phyloP scores from a whole-genome alignment of 2,329 filamentous ascomycete genomes.

The Cadophora gregata region DNA sequence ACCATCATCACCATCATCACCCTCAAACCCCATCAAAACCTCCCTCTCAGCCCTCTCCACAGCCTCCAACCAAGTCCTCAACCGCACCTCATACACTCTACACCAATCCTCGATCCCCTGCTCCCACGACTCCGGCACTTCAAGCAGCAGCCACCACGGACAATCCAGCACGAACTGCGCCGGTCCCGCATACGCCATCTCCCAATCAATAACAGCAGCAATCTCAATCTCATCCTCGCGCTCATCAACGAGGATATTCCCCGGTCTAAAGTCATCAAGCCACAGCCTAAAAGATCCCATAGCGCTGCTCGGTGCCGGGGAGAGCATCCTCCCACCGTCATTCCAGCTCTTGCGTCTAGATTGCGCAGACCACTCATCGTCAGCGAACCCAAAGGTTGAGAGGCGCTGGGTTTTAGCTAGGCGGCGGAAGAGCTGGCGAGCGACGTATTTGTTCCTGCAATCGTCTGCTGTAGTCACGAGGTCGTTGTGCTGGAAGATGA shows the following conservation, averaged over 20 bases:
- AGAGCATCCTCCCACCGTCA: too few relatives aligned
- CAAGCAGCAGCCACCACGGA: conserved; percentile 16
- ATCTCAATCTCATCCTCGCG: conserved; percentile 5
- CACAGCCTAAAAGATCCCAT: conserved; percentile 5
- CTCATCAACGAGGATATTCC: conserved; percentile 11
- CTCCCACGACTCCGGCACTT: conserved; percentile 9
- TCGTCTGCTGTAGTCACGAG: conserved; percentile 47
- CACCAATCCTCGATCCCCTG: conserved; percentile 44
- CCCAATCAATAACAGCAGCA: conserved; percentile 13
- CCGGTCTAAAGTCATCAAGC: conserved; percentile 12
- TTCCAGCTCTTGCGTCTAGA: neutral
- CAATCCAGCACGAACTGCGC: conserved; percentile 14
- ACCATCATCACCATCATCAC: too few relatives aligned
- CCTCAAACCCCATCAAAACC: too few relatives aligned
- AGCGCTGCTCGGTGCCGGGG: conserved; percentile 8
- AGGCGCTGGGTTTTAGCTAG: conserved; percentile 8
- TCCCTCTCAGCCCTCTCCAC: conserved; percentile 43
- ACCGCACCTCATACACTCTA: conserved; percentile 42
- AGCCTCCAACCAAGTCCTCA: conserved; percentile 44
- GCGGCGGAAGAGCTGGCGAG: conserved; percentile 46
- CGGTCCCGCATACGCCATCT: conserved; percentile 15
- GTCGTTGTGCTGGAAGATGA: conserved; percentile 50
- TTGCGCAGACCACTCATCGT: conserved; percentile 14
- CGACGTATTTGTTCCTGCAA: too few relatives aligned
- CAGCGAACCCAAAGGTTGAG: conserved; percentile 16